Base-by-base conservation (phyloP, 192 early-diverging fungal species). In the Chytriomyces hyalinus region DNA sequence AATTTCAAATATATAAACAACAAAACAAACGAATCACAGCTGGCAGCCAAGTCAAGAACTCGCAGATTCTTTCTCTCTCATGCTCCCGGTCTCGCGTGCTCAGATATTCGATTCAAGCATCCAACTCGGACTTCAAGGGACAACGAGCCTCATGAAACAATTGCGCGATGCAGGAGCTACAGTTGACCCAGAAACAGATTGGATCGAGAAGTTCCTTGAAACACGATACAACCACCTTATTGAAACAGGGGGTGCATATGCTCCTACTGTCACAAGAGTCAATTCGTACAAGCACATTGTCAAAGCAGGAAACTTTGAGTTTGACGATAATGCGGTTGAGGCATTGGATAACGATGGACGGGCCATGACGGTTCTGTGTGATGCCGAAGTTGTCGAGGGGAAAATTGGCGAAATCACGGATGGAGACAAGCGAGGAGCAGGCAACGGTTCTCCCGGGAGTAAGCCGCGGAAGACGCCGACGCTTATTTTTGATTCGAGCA, bases 51-150 rank as follows among this genome's bases (percentile, higher is more conserved):
- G 65, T 11, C 65, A 67, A 57, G 15, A 20, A 28, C 20, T 66
- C 10, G 45, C 65, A 7, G 13, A 49, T 2, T 36, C 43, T 5
- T 36, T 48, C 10, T 3, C 20, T n/a, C 65, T 76, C 3, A 48
- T 48, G 7, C 45, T 67, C 7, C 75, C 75, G 3, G 28, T 60
- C 36, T 49, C 75, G 0, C 10, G 15, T n/a, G 65, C 36, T 28
- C 75, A 76, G 51, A 76, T 76, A 48, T 76, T 67, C 65, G 75
- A 76, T 49, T 48, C 36, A 24, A 26, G n/a, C 13, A 68, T 76
- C 65, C 75, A 76, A 45, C 63, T 76, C 49, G 75, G 75, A 1
- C 20, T 53, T 7, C 65, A 76, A 44, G 75, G 65, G 11, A 76
- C 75, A 15, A 13, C 20, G 5, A 13, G 10, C 17, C 20, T 69